Percentiles rank a stretch among this genome's conserved stretches.
These are phyloP conservation scores for Atkinsonella hypoxylon DNA, from an alignment of 2,329 filamentous ascomycete genomes.

Conservation along the genomic window DNA sequence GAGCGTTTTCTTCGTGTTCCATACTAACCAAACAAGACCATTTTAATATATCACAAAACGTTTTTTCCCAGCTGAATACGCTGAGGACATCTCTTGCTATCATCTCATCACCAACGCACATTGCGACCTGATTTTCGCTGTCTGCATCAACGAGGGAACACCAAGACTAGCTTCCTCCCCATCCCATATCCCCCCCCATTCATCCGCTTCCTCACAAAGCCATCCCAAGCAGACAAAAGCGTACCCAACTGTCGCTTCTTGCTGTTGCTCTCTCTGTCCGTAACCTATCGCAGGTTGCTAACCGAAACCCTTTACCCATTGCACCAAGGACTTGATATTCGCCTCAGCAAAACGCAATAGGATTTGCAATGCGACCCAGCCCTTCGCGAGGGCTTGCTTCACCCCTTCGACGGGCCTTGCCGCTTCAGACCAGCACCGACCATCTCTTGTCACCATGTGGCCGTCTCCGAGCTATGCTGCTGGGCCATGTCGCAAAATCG, in stretches of 20 bases:
- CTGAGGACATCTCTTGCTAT: conserved; percentile 2
- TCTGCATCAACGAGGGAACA: neutral
- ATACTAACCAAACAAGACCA: conserved; percentile 1
- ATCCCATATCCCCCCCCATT: neutral
- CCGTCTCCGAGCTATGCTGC: conserved; percentile 4
- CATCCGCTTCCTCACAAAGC: neutral
- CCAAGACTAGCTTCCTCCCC: neutral
- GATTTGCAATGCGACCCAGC: conserved; percentile 14
- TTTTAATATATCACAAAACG: conserved; percentile 7
- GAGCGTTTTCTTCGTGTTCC: neutral
- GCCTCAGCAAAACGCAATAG: neutral
- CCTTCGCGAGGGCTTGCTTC: conserved; percentile 12
- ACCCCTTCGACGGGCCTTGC: conserved; percentile 5
- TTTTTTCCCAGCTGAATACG: conserved; percentile 4
- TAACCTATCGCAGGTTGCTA: conserved; percentile 1
- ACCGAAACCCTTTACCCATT: neutral
- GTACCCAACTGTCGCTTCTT: neutral
- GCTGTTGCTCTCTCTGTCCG: neutral
- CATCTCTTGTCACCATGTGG: neutral
- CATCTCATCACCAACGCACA: neutral
- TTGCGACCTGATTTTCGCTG: neutral
- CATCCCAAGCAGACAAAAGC: neutral
- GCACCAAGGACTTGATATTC: neutral
- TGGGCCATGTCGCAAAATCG: neutral
- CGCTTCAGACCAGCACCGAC: neutral